These are phyloP conservation scores for Dendrobium chrysotoxum DNA, from an alignment of 106 monocot species.

Conservation along the genomic window DNA sequence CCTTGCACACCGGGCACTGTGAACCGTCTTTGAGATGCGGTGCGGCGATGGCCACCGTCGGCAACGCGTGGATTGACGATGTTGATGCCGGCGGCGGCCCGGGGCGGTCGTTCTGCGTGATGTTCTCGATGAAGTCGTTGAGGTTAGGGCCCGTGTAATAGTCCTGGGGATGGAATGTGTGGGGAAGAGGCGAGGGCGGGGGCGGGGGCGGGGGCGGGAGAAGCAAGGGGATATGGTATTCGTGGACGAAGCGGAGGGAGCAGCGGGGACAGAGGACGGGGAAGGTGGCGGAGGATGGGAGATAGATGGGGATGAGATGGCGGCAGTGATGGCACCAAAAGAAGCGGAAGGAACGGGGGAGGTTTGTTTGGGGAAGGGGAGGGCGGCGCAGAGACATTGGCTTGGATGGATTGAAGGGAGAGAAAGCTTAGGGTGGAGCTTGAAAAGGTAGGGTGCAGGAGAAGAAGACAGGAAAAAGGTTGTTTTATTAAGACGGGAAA, in stretches of 20 bases:
- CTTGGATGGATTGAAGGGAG: background rate
- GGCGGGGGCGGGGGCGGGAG: background rate
- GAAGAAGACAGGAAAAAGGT: background rate
- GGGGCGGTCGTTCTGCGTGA: conserved; percentile 69
- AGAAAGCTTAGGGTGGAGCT: background rate
- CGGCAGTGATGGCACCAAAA: conserved; percentile 83
- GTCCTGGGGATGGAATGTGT: conserved; percentile 21
- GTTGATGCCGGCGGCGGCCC: conserved; percentile 49
- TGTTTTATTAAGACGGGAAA: background rate
- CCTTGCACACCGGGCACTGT: conserved; percentile 82
- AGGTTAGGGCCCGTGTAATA: conserved; percentile 44
- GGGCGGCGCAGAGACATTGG: conserved; percentile 44
- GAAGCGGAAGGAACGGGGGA: conserved; percentile 34
- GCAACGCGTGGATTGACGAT: conserved; percentile 53
- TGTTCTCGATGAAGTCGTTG: conserved; percentile 43
- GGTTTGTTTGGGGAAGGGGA: conserved; percentile 46
- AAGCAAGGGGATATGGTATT: conserved; percentile 6
- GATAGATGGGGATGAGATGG: conserved; percentile 45
- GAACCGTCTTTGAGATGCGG: conserved; percentile 40
- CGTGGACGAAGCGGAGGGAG: background rate
- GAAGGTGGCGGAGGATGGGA: conserved; percentile 13
- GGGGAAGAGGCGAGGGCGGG: background rate
- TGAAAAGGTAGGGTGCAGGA: background rate
- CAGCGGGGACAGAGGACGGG: background rate
- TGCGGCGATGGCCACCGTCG: conserved; percentile 32